phyloP scores from a whole-genome alignment of 495 filamentous ascomycete genomes.

The Cercophora newfieldiana region DNA sequence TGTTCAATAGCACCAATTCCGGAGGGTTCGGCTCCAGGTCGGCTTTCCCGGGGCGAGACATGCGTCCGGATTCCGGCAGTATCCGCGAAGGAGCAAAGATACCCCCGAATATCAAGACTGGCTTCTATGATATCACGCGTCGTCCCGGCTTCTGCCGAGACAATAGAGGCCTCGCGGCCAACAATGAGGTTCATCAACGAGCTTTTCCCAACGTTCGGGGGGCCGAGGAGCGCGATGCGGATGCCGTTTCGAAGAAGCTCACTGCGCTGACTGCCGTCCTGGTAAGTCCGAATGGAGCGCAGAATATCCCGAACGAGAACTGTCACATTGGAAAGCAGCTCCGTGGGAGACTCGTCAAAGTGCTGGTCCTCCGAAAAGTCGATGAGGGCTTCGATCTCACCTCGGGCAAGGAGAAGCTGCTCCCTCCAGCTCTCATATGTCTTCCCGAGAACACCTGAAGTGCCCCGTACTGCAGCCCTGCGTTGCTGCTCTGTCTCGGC shows the following conservation, averaged over 20 bases:
- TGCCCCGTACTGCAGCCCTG: constrained; percentile 76
- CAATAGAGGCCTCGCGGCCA: constrained; percentile 92
- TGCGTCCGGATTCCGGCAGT: constrained; percentile 76
- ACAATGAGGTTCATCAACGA: constrained; percentile 87
- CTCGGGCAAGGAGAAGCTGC: constrained; percentile 74
- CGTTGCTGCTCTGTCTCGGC: constrained; percentile 95
- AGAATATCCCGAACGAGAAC: constrained; percentile 60
- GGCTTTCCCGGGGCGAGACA: constrained; percentile 20
- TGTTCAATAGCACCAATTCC: constrained; percentile 73
- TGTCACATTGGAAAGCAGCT: constrained; percentile 68
- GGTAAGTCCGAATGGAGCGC: constrained; percentile 63
- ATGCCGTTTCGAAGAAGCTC: constrained; percentile 88
- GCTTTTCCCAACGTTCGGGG: constrained; percentile 95
- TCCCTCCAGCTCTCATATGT: constrained; percentile 85
- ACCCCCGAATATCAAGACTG: constrained; percentile 85
- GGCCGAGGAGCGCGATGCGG: constrained; percentile 78
- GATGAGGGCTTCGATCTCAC: constrained; percentile 91
- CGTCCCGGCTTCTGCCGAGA: constrained; percentile 86
- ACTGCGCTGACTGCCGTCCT: constrained; percentile 74
- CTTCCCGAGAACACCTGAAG: constrained; percentile 65
- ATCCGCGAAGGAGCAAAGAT: constrained; percentile 84
- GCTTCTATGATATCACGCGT: constrained; percentile 94
- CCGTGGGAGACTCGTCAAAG: constrained; percentile 82
- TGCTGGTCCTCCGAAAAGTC: constrained; percentile 97
- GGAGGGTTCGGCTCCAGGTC: constrained; percentile 14